Base-by-base conservation (phyloP, 2,329 filamentous ascomycete genomes). In the Cladophialophora yegresii region DNA sequence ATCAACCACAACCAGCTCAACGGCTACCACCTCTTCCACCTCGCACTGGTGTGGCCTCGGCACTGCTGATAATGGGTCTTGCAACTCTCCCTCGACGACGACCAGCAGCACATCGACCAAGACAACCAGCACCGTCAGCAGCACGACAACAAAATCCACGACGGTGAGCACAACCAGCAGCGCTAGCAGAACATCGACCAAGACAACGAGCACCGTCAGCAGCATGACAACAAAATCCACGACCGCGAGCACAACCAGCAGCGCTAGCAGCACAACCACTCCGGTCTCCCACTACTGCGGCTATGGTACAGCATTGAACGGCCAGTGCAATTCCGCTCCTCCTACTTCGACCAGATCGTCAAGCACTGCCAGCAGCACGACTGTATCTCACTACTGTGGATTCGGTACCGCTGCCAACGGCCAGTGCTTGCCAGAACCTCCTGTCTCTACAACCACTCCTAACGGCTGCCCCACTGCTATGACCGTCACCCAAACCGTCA, bases 251-350 rank as follows among this genome's bases (percentile, higher is more conserved):
- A 54, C 56, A 9, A 47, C 61, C 36, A 64, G 22, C 2, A 62
- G 53, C 12, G 61, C 26, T 16, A 60, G n/a, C 23, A 54, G 20
- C 28, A 54, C 47, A 16, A 53, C 58, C 23, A 60, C 62, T 26
- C 54, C 61, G 16, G 28, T 61, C 10, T 56, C 62, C 63, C 60
- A 65, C 65, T 67, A 57, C 33, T 67, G 62, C 32, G 65, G 65
- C n/a, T 67, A 47, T 57, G 65, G 65, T 22, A 65, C 62, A 20
- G 65, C 54, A 26, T 23, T 47, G 26, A 50, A 67, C n/a, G 65
- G 65, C 10, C 58, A 67, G 26, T 67, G 65, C 62, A 67, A 67
- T 47, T 56, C 63, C 16, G 20, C 59, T 33, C 60, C 59, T 32
- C 61, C 64, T 4, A 60, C 56, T n/a, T 55, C 64, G 7, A 61